These are phyloP conservation scores for Canavalia gladiata DNA, from an alignment of 306 rosid genomes.

Conservation along the genomic window DNA sequence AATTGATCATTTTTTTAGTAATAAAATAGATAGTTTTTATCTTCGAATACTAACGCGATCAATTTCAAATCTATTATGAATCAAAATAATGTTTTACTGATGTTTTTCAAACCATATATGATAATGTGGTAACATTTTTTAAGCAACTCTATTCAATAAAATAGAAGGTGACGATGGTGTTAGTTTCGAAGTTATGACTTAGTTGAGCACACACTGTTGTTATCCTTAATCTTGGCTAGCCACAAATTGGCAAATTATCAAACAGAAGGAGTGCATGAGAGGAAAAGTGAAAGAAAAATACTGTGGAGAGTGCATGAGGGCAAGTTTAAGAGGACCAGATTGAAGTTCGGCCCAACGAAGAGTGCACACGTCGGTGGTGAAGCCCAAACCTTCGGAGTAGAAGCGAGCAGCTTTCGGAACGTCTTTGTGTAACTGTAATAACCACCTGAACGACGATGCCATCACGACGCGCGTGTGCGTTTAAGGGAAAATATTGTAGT, in stretches of 20 bases:
- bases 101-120: too few species aligned
- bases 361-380: constrained; percentile 69
- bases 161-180: too few species aligned
- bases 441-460: constrained; percentile 74
- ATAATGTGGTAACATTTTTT: background rate
- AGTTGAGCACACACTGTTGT: too few species aligned
- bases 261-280: constrained; percentile 44
- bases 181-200: too few species aligned
- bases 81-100: too few species aligned
- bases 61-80: too few species aligned
- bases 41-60: too few species aligned
- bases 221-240: too few species aligned
- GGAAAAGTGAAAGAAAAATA: background rate
- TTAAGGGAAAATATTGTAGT: too few species aligned
- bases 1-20: too few species aligned
- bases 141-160: constrained; percentile 1
- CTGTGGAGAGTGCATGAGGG: constrained; percentile 72
- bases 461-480: background rate
- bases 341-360: constrained; percentile 82
- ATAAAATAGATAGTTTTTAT: too few species aligned
- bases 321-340: constrained; percentile 76
- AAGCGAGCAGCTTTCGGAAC: constrained; percentile 74
- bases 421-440: constrained; percentile 71
- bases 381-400: constrained; percentile 73
- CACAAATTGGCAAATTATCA: constrained; percentile 49